Base-by-base conservation (phyloP, 306 rosid genomes). In the Hippophae rhamnoides region DNA sequence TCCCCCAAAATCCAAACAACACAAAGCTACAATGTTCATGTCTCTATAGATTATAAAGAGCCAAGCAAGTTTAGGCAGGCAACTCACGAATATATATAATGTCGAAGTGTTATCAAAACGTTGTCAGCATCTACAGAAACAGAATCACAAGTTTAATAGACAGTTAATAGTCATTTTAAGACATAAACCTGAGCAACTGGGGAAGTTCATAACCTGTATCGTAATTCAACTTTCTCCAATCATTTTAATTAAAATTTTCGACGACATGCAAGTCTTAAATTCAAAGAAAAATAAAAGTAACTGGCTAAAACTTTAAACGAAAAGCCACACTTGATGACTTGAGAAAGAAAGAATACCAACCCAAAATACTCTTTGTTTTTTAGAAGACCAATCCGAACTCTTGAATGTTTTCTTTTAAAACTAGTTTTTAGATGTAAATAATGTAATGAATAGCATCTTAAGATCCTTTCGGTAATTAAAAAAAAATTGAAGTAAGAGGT, bases 161-260 rank as follows among this genome's bases (percentile, higher is more conserved):
- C 38, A 31, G 4, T n/a, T 10, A 18, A 1, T n/a, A 41, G 9
- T 14, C 71, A 41, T 55, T 48, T 50, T 18, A 18, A 53, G 48
- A 47, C 23, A 53, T 49, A 50, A 48, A 26, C 62, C 3, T n/a
- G 12, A 46, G 38, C 44, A 60, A 47, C 63, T 31, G 57, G 63
- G 62, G 67, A 41, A 56, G 72, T 51, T 63, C 41, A 1, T 65
- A 72, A 41, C 59, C 56, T 47, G 63, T 51, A 47, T 56, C 59
- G 44, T 45, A 46, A 6, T 63, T 62, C 10, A 13, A 47, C 18
- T 26, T 12, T 27, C 10, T 7, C 41, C 45, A 9, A 8, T 41
- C 52, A 44, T 57, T 38, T 0, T 42, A 23, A 67, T 11, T 40
- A 42, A 66, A 45, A 31, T 2, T 31, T 38, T 7, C 42, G 5